Base-by-base conservation (phyloP, 179 eudicot species). In the Spinacia oleracea region DNA sequence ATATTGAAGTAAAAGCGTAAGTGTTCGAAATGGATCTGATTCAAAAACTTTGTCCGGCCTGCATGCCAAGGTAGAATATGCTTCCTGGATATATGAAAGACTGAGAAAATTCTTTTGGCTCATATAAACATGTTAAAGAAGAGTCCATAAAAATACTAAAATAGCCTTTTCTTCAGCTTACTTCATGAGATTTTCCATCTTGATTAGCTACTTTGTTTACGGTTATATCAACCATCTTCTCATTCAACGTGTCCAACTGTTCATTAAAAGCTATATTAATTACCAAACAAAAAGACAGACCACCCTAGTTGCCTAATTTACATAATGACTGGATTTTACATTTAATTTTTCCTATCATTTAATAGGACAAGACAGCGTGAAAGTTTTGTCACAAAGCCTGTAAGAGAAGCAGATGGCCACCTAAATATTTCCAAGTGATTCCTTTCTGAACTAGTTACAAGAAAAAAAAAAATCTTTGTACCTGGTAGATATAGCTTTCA, bases 401-500 rank as follows among this genome's bases (percentile, higher is more conserved):
- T 40, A 25, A 48, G 53, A 65, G 72, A 72, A 72, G 62, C 34
- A 31, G n/a, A 23, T n/a, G 29, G 45, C 40, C n/a, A 69, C 55
- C 53, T 1, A 27, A 56, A 51, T 31, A 58, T 8, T 21, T n/a
- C 76, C 45, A 59, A 40, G 9, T 2, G 21, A 62, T 42, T 32
- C 42, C 72, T 8, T 21, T 73, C 15, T 7, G 34, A 45, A 31
- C 59, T 23, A 43, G 10, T 45, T 7, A 45, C 58, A 43, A 51
- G 32, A 50, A 34, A 59, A 15, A n/a, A 66, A 67, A 64, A 48
- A 31, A 56, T 21, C 42, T 69, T 18, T 2, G 15, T 85, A 96
- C 99, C 98, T 96, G 97, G 88, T 96, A 96, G 64, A 96, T 96
- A 79, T 88, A 96, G 83, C 98, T 92, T 77, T 96, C 99, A 32